A percentile compares a stretch with the other conserved stretches of the same genome.
phyloP scores from a whole-genome alignment of 192 early-diverging fungal species.

The Gryganskiella cystojenkinii region DNA sequence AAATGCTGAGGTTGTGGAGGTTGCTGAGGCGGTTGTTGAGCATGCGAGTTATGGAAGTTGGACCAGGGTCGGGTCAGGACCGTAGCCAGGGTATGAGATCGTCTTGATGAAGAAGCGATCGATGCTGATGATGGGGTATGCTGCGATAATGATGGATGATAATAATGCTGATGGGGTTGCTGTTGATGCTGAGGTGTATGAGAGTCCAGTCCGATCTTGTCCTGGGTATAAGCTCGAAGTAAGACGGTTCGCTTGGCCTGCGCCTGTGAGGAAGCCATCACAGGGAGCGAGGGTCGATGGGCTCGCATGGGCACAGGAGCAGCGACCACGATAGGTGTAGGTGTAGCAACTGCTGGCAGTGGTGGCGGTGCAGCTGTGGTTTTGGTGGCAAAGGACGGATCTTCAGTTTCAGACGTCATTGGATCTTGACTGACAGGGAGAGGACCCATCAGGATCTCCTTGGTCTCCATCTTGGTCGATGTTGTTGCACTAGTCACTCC shows the following conservation, averaged over 20 bases:
- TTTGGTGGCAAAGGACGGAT: too few species aligned
- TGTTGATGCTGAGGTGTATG: not conserved
- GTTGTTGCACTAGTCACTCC: not conserved
- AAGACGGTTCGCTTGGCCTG: too few species aligned
- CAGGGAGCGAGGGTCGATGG: not conserved
- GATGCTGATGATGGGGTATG: not conserved
- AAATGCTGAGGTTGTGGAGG: too few species aligned
- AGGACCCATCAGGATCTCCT: too few species aligned
- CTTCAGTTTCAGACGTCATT: too few species aligned
- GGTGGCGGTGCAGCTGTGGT: not conserved
- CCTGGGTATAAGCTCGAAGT: not conserved
- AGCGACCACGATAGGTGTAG: not conserved
- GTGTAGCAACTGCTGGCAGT: not conserved
- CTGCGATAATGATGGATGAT: too few species aligned
- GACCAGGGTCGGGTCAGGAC: conserved; percentile 27
- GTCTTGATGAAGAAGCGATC: not conserved
- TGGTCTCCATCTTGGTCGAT: not conserved
- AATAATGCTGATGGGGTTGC: not conserved
- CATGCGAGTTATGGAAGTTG: not conserved
- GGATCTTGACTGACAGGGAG: too few species aligned
- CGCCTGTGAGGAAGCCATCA: too few species aligned
- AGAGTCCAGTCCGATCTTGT: not conserved
- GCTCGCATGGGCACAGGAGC: not conserved
- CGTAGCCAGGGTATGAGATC: conserved; percentile 15
- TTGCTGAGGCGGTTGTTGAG: conserved; percentile 2